Base-by-base conservation (phyloP, 2,329 filamentous ascomycete species). In the Mycosphaerelloides madeirae region DNA sequence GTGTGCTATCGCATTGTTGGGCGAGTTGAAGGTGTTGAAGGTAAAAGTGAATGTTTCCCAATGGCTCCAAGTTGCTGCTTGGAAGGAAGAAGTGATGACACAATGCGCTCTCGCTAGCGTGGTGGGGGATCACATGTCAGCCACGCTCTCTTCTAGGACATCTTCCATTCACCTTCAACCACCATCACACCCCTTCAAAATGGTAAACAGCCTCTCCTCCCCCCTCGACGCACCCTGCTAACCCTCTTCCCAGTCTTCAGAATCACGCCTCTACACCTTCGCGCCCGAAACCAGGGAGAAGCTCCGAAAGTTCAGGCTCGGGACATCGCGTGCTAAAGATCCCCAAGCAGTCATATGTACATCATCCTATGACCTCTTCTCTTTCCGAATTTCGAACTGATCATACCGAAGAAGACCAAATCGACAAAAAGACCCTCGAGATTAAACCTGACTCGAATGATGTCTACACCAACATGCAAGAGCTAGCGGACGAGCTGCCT, bases 291-390 rank as follows among this genome's bases (percentile, higher is more conserved):
- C 88, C 35, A 93, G 85, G 70, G 83, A 89, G 55, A 84, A 90
- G 63, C 80, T 98, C 55, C 85, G 87, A 68, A 97, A 96, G 70
- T 98, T 98, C 73, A 86, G 93, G 39, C 78, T 98, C 20, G 81
- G 84, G 19, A 97, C 93, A 2, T 96, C 90, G 28, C 77, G 93
- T 54, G 83, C 88, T 41, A 91, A 84, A 64, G 82, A 84, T 36
- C 85, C 90, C 0, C 88, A 96, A 72, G 93, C 90, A 49, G 82
- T 94, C 51, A 95, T 98, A 58, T 97, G 93, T 97, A 85, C 69
- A 83, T 76, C 16, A 28, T 16, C 15, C 15, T 32, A 50, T 18
- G 43, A 41, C 34, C 28, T 36, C 46, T 15, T n/a, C 41, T 52
- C 20, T 4, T 12, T 18, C 13, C 16, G 6, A 16, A 6, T 19